Base-by-base conservation (phyloP, 805 yeast genomes). In the Kodamaea jinghongensis region DNA sequence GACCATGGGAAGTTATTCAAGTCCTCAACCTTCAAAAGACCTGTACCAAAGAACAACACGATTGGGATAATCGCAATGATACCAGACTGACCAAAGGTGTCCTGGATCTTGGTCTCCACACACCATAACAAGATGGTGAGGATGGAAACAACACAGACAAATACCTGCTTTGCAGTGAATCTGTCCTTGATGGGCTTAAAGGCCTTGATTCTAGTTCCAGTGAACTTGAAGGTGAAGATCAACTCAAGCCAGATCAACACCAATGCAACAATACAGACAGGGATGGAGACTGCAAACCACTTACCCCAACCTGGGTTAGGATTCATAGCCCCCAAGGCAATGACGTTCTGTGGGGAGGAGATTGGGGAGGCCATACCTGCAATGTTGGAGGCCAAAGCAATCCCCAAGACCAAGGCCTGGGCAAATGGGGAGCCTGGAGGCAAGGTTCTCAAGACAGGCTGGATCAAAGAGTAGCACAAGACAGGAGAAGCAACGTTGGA, bases 361-460 rank as follows among this genome's bases (percentile, higher is more conserved):
- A 91, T 91, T 6, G 99, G 99, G 3, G 96, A 87, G 0, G 96
- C 84, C 95, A 90, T 91, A 48, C 99, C 99, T 15, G 96, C 98
- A 34, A 91, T 70, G 57, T 91, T 88, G 6, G 96, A 84, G 2
- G 98, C 95, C 41, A 91, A 67, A 0, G 98, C 98, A 50, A 91
- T 85, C 31, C 97, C 98, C 33, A 91, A 65, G 36, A 91, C 84
- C 51, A 91, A 70, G 2, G 96, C 88, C 56, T 86, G 83, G 6
- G 86, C 86, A 52, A 88, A 87, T 3, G 79, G 74, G 15, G 90
- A 82, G 9, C 79, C 79, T 35, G 84, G 79, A 14, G 96, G 95
- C 31, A 90, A 65, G 0, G 95, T 86, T 54, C 96, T 75, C 48
- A 91, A 67, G 15, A 91, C 68, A 0, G 98, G 97, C 61, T 90